Conservation (phyloP, 169 alveolate genomes). For the Plasmodium coatneyi region DNA sequence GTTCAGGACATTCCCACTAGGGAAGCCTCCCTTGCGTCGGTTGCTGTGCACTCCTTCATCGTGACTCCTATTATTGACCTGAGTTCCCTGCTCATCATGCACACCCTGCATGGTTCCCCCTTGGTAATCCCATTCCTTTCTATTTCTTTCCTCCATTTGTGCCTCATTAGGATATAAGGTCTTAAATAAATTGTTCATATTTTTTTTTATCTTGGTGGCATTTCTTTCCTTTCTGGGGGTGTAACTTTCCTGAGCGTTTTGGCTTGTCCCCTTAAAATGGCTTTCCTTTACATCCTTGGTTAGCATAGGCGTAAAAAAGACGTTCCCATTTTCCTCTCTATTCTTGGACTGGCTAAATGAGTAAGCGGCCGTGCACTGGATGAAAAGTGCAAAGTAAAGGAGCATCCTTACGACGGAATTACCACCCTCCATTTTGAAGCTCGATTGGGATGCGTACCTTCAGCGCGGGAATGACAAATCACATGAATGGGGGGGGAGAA, state of each 20-base stretch:
- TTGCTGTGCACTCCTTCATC: not conserved
- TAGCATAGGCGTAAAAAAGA: not conserved
- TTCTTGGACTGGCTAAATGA: not conserved
- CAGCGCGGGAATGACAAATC: not conserved
- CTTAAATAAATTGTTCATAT: constrained; percentile 22
- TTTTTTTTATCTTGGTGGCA: constrained; percentile 19
- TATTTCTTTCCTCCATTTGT: not conserved
- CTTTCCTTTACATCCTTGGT: not conserved
- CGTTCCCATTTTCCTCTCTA: not conserved
- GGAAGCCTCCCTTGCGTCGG: not conserved
- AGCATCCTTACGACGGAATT: not conserved
- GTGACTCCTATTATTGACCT: not conserved
- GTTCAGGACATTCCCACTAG: not conserved
- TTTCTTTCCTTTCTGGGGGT: constrained; percentile 11
- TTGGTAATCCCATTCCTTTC: not conserved
- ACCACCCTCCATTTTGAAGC: not conserved
- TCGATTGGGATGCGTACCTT: not conserved
- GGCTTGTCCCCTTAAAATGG: not conserved
- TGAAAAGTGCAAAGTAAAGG: not conserved
- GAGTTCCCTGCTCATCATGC: not conserved
- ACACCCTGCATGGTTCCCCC: not conserved
- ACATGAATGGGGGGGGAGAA: not conserved
- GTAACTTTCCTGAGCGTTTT: not conserved
- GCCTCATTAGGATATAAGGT: constrained; percentile 43
- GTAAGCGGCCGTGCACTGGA: not conserved